Percentiles rank a stretch among this genome's conserved stretches.
These are phyloP conservation scores for Kodamaea fukazawae DNA, from an alignment of 805 yeast genomes.

Conservation along the genomic window DNA sequence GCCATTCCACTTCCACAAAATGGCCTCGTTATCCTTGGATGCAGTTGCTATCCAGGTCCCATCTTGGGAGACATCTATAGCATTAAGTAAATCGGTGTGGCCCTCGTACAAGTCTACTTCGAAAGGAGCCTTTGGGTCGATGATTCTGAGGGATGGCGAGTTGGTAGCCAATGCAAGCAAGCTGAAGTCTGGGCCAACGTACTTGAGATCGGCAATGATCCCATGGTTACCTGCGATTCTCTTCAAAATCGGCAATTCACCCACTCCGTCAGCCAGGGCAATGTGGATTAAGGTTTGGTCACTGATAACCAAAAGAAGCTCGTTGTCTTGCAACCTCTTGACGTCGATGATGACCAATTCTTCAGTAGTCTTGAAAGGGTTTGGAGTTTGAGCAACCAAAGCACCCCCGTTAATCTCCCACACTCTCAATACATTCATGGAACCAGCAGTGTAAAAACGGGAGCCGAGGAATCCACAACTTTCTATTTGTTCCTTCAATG, in stretches of 20 bases:
- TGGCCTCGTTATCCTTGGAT: constrained; percentile 82
- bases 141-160: constrained; percentile 80
- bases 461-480: constrained; percentile 56
- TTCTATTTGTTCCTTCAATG: constrained; percentile 72
- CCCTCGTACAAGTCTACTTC: constrained; percentile 71
- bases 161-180: constrained; percentile 86
- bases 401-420: constrained; percentile 56
- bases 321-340: constrained; percentile 32
- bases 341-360: constrained; percentile 71
- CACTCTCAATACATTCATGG: constrained; percentile 62
- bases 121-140: constrained; percentile 58
- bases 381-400: constrained; percentile 42
- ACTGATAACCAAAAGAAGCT: constrained; percentile 58
- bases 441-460: constrained; percentile 73
- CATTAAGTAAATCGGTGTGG: constrained; percentile 81
- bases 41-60: constrained; percentile 92
- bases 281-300: constrained; percentile 78
- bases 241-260: constrained; percentile 42
- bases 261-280: constrained; percentile 21
- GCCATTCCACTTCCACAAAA: constrained; percentile 72
- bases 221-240: constrained; percentile 92
- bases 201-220: constrained; percentile 84
- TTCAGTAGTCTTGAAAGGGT: constrained; percentile 61
- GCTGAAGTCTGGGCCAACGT: constrained; percentile 60
- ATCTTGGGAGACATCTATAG: constrained; percentile 71